A percentile compares a stretch with the other conserved stretches of the same genome.
Conservation (phyloP, 2,329 filamentous ascomycete species). For the Diaporthe citri region DNA sequence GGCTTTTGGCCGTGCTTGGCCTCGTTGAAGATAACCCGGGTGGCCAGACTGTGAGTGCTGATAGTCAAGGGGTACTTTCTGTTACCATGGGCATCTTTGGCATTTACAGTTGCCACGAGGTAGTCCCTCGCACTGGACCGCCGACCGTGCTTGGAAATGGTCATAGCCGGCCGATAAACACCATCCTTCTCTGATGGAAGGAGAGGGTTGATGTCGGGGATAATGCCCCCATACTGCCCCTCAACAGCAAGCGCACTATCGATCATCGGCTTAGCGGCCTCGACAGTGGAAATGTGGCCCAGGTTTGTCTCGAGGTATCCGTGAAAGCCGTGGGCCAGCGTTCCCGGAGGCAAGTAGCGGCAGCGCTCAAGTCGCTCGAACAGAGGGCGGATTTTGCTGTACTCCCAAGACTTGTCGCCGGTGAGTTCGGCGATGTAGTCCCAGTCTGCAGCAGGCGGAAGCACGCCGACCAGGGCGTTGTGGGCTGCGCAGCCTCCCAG, state of each 20-base stretch:
- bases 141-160: conserved; percentile 56
- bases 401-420: conserved; percentile 62
- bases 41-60: conserved; percentile 46
- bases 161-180: conserved; percentile 58
- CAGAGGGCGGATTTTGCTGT: conserved; percentile 63
- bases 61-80: conserved; percentile 56
- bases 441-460: conserved; percentile 64
- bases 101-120: conserved; percentile 55
- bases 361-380: conserved; percentile 60
- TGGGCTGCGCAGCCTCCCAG: conserved; percentile 58
- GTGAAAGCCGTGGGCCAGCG: conserved; percentile 60
- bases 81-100: conserved; percentile 49
- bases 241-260: conserved; percentile 12
- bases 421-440: conserved; percentile 61
- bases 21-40: conserved; percentile 53
- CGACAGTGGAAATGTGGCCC: conserved; percentile 53
- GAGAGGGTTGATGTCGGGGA: conserved; percentile 31
- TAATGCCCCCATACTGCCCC: conserved; percentile 9
- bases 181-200: not conserved
- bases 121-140: conserved; percentile 46
- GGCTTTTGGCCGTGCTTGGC: conserved; percentile 23
- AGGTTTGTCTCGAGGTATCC: conserved; percentile 60
- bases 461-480: conserved; percentile 62
- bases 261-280: conserved; percentile 49
- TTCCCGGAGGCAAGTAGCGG: conserved; percentile 47